Base-by-base conservation (phyloP, 495 filamentous ascomycete genomes). In the Penicillium cinerascens region DNA sequence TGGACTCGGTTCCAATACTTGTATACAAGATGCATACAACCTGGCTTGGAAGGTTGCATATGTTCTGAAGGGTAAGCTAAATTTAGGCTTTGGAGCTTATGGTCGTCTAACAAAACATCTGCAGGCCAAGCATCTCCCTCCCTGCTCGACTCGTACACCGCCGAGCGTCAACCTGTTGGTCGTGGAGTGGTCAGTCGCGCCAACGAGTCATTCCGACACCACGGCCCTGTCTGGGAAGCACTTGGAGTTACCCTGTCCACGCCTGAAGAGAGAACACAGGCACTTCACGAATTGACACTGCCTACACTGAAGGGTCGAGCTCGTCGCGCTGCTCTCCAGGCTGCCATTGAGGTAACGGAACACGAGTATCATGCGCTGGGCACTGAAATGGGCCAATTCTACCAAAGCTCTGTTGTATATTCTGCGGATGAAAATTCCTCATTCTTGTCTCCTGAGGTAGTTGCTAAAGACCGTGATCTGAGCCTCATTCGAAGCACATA, bases 21-120 rank as follows among this genome's bases (percentile, higher is more conserved):
- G 77, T 52, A 70, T 81, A 6, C 76, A 80, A 66, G 79, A 82
- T 54, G 73, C 78, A 0, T 79, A 71, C 52, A 82, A 82, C 44
- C 57, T 82, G 10, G 78, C 79, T 9, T 83, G 79, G 79, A 83
- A 83, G 48, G 57, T 81, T 18, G 77, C 78, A 0, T 71, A 73
- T 49, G 74, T 77, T 11, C 52, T 72, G 33, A 70, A 71, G 36
- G 76, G 73, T 58, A 52, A 40, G 44, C 37, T 1, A 4, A 11
- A 10, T 50, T 1, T 11, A 5, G 10, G 4, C 10, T 69, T 69
- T 8, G 72, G 74, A 23, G 4, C 18, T 9, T 22, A 2, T 5
- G 1, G 2, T 22, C 11, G 15, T 26, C 20, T 36, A 21, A 40
- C 29, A 20, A 11, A 22, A 22, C 10, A 38, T 29, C 4, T 49